A percentile compares a stretch with the other conserved stretches of the same genome.
phyloP scores from a whole-genome alignment of 2,329 filamentous ascomycete genomes.

The Cytospora leucostoma region DNA sequence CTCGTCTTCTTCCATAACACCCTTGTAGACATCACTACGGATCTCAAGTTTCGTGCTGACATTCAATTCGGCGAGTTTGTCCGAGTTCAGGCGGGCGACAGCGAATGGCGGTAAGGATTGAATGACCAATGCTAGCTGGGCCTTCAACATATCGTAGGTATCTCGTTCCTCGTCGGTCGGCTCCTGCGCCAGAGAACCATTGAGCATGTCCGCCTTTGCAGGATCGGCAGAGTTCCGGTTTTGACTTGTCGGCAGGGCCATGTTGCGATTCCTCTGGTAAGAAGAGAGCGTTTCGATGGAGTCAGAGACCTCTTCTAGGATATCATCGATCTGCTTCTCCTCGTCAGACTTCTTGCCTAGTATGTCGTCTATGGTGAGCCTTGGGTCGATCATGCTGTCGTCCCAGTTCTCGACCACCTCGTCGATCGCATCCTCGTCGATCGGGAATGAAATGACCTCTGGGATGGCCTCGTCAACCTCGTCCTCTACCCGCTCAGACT shows the following conservation, averaged over 20 bases:
- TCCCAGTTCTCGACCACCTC: conserved; percentile 62
- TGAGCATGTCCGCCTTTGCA: conserved; percentile 67
- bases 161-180: conserved; percentile 58
- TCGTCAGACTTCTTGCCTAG: conserved; percentile 53
- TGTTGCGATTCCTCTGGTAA: conserved; percentile 76
- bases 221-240: conserved; percentile 62
- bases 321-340: conserved; percentile 66
- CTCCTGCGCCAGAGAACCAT: conserved; percentile 66
- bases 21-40: conserved; percentile 71
- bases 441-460: conserved; percentile 38
- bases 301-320: conserved; percentile 73
- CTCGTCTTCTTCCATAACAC: conserved; percentile 83
- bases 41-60: conserved; percentile 79
- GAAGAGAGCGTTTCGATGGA: conserved; percentile 76
- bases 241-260: conserved; percentile 65
- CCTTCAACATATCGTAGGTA: conserved; percentile 73
- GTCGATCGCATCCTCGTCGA: conserved; percentile 56
- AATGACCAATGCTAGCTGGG: conserved; percentile 73
- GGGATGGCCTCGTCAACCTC: conserved; percentile 40
- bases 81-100: conserved; percentile 81
- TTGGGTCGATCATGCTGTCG: conserved; percentile 58
- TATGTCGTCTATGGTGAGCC: conserved; percentile 48
- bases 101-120: conserved; percentile 79
- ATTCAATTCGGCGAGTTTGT: conserved; percentile 79
- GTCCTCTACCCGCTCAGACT: conserved; percentile 46